Evolutionary conservation across 2,329 filamentous ascomycete genomes (phyloP).

Genomic region (Leptographium radiaticola): DNA sequence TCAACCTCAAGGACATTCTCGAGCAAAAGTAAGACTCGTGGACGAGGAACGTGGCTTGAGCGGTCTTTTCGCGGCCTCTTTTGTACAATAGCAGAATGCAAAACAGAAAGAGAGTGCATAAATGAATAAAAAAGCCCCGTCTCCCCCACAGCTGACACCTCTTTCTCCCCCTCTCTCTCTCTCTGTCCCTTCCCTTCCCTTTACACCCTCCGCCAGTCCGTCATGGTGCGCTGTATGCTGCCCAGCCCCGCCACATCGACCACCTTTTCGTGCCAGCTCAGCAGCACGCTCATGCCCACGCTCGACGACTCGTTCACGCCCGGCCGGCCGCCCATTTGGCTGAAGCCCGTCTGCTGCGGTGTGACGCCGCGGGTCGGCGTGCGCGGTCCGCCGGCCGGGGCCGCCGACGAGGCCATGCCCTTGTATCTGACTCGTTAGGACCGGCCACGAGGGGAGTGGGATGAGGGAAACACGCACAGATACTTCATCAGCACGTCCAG

Average conservation of each 20-base stretch:
- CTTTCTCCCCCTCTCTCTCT: not conserved
- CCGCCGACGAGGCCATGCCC: conserved; percentile 54
- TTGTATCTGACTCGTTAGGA: conserved; percentile 52
- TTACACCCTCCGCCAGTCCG: conserved; percentile 83
- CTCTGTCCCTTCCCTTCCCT: not conserved
- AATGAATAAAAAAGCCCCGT: not conserved
- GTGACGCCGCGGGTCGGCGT: conserved; percentile 37
- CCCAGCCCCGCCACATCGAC: conserved; percentile 87
- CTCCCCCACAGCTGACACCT: not conserved
- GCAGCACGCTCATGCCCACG: conserved; percentile 85
- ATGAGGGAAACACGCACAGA: conserved; percentile 55
- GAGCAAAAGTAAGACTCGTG: conserved; percentile 26
- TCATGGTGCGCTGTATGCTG: conserved; percentile 89
- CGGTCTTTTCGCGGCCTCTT: too few species aligned
- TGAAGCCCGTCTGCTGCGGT: conserved; percentile 78
- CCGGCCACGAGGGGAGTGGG: not conserved
- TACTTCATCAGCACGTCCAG: conserved; percentile 97
- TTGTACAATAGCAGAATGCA: not conserved
- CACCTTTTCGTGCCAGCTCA: conserved; percentile 98
- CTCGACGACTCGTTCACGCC: conserved; percentile 56
- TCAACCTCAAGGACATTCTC: conserved; percentile 76
- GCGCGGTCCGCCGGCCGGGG: conserved; percentile 25
- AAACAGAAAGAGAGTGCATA: not conserved
- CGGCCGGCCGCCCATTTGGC: conserved; percentile 53
- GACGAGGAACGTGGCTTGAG: not conserved